Conservation (phyloP, 345 rosid species). For the Psidium guajava region DNA sequence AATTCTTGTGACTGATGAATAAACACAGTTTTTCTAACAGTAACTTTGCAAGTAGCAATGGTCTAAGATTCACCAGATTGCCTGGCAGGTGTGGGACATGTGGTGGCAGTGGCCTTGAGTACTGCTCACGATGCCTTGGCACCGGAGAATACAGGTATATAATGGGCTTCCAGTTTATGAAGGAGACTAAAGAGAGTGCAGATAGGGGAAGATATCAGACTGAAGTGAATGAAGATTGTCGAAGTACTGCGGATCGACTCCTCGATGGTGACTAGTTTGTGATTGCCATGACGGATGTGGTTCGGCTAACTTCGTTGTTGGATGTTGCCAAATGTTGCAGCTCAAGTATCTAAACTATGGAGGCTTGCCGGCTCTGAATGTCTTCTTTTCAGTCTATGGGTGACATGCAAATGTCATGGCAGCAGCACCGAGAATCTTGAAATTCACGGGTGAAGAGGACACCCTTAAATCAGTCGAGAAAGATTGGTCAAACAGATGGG, state of each 20-base stretch:
- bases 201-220: neutral
- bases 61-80: neutral
- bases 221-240: neutral
- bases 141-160: conserved; percentile 51
- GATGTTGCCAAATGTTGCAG: neutral
- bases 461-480: neutral
- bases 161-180: conserved; percentile 61
- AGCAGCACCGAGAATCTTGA: neutral
- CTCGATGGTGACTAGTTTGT: neutral
- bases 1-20: neutral
- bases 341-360: neutral
- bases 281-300: neutral
- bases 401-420: neutral
- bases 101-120: conserved; percentile 73
- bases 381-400: neutral
- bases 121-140: conserved; percentile 68
- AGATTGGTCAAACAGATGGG: neutral
- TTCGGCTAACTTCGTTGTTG: neutral
- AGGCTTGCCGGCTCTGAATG: neutral
- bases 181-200: conserved; percentile 10
- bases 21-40: neutral
- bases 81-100: conserved; percentile 52
- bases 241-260: neutral
- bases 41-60: neutral
- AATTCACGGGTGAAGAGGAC: neutral